Evolutionary conservation across 306 rosid species (phyloP), one percentile per base, ranked within the genome.

Genomic region (Casuarina cunninghamiana): DNA sequence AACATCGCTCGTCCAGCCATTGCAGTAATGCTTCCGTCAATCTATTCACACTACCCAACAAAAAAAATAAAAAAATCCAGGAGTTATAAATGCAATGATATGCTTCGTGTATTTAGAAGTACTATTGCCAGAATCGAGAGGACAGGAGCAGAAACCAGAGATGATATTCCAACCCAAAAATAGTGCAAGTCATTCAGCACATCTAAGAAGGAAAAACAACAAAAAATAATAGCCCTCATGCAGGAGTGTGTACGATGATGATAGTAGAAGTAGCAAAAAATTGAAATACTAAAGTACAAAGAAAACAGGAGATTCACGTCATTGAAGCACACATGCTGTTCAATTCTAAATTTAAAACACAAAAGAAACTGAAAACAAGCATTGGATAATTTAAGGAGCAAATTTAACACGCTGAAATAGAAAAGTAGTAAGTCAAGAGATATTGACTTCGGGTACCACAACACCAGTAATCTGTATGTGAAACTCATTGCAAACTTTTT

Each of bases 1-100:
- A 78, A 89, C 83, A 93, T 79, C 76, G 87, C 87, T 86, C 91
- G 90, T 85, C 97, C 93, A 88, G 97, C 97, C 98, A 93, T 93
- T 77, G 75, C 85, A 67, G 84, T 79, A 76, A 79, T 41, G 32
- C 45, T 84, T 81, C 93, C 89, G 81, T 43, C 48, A 69, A 82
- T 72, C 58, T 66, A 77, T 46, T 63, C 19, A 77, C 11, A 9
- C 69, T 41, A 58, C 5, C 43, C 37, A 49, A 35, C 38, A 13
- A 1, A 6, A 26, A 26, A 26, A 26, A 26, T 26, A 26, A 53
- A 41, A 35, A 71, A 11, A 48, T 0, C 26, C 1, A 53, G 12
- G 38, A 61, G 71, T 42, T 67, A 67, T 19, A 41, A 41, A 17
- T 0, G 50, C 32, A 66, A 16, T 5, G 49, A 66, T 7, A 42